These are phyloP conservation scores for Diaporthe sp. DNA, from an alignment of 2,329 filamentous ascomycete genomes.

Conservation along the genomic window DNA sequence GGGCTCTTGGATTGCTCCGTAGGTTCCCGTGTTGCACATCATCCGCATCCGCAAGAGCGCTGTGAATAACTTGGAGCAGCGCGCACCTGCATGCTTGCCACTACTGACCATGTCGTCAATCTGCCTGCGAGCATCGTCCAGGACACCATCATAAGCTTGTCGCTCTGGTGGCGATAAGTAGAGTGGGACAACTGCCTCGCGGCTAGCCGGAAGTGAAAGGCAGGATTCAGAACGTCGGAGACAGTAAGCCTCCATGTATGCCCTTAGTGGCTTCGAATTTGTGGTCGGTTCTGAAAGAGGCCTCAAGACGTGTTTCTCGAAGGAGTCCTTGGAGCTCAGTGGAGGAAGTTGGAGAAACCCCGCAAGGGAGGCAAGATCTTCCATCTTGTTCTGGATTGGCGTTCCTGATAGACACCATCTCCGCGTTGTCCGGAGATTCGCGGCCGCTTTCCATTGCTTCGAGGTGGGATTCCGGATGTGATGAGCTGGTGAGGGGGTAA, in stretches of 20 bases:
- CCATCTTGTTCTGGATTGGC: slow-evolving; percentile 67
- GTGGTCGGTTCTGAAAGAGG: slow-evolving; percentile 53
- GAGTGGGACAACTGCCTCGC: not conserved
- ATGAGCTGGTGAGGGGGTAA: slow-evolving; percentile 55
- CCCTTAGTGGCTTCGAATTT: slow-evolving; percentile 51
- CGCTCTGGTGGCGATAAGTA: slow-evolving; percentile 46
- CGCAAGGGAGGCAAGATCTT: slow-evolving; percentile 66
- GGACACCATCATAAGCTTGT: not conserved
- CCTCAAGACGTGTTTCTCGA: slow-evolving; percentile 57
- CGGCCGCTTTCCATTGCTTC: slow-evolving; percentile 58
- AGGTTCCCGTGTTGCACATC: slow-evolving; percentile 21
- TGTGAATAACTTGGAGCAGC: slow-evolving; percentile 19
- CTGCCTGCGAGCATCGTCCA: not conserved
- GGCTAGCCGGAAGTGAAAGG: slow-evolving; percentile 49
- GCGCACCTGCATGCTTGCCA: not conserved
- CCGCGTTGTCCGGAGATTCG: slow-evolving; percentile 57
- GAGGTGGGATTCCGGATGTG: slow-evolving; percentile 64
- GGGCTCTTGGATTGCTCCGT: not conserved
- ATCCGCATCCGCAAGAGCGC: slow-evolving; percentile 21
- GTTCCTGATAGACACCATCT: slow-evolving; percentile 69
- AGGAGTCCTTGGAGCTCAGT: slow-evolving; percentile 55
- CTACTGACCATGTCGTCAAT: slow-evolving; percentile 28
- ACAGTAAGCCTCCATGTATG: slow-evolving; percentile 55
- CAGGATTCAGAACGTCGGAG: slow-evolving; percentile 58
- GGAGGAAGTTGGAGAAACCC: slow-evolving; percentile 61